Percentiles rank a stretch among this genome's conserved stretches.
Evolutionary conservation across 345 rosid genomes (phyloP).

Genomic region (Rhizophora mangle): DNA sequence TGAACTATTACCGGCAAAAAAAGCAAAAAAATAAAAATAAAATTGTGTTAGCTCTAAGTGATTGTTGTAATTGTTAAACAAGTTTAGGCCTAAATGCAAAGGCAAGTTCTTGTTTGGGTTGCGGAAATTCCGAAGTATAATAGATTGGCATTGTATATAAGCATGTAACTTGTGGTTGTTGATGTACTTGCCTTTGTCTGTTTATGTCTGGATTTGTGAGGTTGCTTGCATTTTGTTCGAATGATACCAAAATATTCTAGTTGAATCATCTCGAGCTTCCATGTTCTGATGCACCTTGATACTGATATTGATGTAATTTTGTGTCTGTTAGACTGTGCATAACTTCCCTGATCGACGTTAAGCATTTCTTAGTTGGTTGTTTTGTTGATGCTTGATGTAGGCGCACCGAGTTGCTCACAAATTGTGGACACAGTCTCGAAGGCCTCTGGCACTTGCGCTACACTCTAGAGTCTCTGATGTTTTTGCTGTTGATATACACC

Average conservation of each 20-base stretch:
- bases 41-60: neutral
- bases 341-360: neutral
- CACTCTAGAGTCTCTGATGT: slow-evolving; percentile 93
- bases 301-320: neutral
- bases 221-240: neutral
- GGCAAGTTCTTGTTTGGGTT: no score
- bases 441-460: slow-evolving; percentile 83
- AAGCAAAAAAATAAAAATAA: no score
- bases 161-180: neutral
- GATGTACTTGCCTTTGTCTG: neutral
- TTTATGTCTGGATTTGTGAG: neutral
- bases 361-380: neutral
- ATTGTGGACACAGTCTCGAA: slow-evolving; percentile 69
- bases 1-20: no score
- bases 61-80: no score
- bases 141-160: neutral
- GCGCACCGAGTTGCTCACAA: slow-evolving; percentile 91
- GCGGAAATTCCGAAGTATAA: no score
- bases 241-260: neutral
- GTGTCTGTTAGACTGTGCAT: neutral
- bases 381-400: slow-evolving; percentile 27
- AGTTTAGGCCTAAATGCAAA: no score
- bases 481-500: slow-evolving; percentile 91
- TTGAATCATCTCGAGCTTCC: neutral
- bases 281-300: neutral